Conservation (phyloP, 1,284 basidiomycete genomes). For the Sphagnurus paluster region DNA sequence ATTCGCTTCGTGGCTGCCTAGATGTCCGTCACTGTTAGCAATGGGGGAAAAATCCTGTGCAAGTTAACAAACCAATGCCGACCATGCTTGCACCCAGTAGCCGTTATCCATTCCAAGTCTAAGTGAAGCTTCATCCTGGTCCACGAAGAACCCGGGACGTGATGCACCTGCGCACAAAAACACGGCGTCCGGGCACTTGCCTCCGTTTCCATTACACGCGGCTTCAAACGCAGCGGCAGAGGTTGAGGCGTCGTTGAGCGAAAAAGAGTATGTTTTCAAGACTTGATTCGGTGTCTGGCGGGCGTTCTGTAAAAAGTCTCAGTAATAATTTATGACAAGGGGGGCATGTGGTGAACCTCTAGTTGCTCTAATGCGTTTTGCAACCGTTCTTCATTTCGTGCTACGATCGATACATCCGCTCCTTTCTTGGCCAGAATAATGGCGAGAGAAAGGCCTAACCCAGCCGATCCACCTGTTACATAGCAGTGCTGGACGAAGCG, state of each 20-base stretch:
- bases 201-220: slow-evolving; percentile 54
- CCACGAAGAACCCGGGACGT: slow-evolving; percentile 73
- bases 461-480: slow-evolving; percentile 81
- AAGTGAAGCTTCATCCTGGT: slow-evolving; percentile 62
- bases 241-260: slow-evolving; percentile 49
- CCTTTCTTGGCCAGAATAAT: slow-evolving; percentile 68
- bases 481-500: slow-evolving; percentile 60
- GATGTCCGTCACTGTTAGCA: slow-evolving; percentile 1
- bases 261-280: slow-evolving; percentile 62
- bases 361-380: slow-evolving; percentile 57
- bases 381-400: slow-evolving; percentile 65
- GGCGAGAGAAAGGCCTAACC: slow-evolving; percentile 77
- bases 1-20: slow-evolving; percentile 76
- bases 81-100: slow-evolving; percentile 77
- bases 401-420: slow-evolving; percentile 82
- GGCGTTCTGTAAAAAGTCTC: slow-evolving; percentile 32
- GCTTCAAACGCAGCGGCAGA: slow-evolving; percentile 61
- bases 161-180: slow-evolving; percentile 79
- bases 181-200: slow-evolving; percentile 67
- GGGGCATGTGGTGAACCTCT: slow-evolving; percentile 47
- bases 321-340: background rate
- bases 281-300: slow-evolving; percentile 56
- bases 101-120: slow-evolving; percentile 59
- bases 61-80: slow-evolving; percentile 62
- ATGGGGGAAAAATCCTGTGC: slow-evolving; percentile 2